phyloP scores from a whole-genome alignment of 2,329 filamentous ascomycete genomes.

The Apiospora aurea region DNA sequence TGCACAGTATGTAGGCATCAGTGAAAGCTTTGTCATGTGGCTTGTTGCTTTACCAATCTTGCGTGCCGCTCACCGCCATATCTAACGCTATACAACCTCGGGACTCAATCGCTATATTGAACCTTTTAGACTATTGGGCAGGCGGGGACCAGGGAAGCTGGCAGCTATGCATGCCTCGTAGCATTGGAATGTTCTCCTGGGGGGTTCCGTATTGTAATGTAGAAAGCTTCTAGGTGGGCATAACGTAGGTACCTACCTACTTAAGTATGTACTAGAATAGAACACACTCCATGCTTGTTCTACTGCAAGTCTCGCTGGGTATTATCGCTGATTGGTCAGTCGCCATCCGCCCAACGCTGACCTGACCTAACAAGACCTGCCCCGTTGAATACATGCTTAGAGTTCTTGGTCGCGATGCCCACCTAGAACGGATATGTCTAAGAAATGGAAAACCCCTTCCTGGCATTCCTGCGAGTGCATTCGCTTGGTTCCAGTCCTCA shows the following conservation, averaged over 20 bases:
- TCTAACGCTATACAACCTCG: neutral
- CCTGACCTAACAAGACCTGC: neutral
- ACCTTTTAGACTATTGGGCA: neutral
- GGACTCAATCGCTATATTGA: neutral
- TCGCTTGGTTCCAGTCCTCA: neutral
- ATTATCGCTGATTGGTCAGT: neutral
- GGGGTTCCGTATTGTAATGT: no score
- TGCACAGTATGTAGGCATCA: neutral
- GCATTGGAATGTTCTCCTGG: no score
- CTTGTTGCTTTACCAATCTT: neutral
- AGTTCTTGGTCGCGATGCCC: neutral
- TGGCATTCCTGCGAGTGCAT: no score
- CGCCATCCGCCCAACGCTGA: neutral
- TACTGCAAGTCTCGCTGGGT: neutral
- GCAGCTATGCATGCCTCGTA: no score
- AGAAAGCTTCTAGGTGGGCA: no score
- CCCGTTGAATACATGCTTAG: neutral
- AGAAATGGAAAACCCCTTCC: no score
- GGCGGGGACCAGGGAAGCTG: no score
- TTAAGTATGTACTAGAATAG: no score
- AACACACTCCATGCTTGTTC: neutral
- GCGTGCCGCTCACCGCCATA: conserved; percentile 6
- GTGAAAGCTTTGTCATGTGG: neutral
- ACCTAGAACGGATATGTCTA: neutral
- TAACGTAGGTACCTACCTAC: no score